Conservation (phyloP, 2,329 filamentous ascomycete species). For the Aspergillus unguis region DNA sequence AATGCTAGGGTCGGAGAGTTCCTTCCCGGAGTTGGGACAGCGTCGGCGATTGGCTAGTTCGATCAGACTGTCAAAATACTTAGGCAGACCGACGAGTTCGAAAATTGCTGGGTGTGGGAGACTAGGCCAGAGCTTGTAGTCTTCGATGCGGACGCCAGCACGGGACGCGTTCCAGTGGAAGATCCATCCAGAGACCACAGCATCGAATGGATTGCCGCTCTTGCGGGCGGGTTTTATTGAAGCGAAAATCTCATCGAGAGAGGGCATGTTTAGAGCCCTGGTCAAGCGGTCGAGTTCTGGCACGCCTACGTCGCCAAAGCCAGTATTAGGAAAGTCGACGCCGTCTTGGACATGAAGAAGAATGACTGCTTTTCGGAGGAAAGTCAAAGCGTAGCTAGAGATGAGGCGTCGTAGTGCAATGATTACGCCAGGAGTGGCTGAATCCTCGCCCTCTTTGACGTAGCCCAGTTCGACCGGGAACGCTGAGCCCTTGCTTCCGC, state of each 20-base stretch:
- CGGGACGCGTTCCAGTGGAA: slow-evolving; percentile 44
- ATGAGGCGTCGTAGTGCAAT: slow-evolving; percentile 45
- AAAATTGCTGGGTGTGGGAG: slow-evolving; percentile 86
- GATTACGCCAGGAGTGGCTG: slow-evolving; percentile 31
- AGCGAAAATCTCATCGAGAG: slow-evolving; percentile 73
- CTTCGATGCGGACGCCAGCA: slow-evolving; percentile 30
- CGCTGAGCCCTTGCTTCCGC: slow-evolving; percentile 32
- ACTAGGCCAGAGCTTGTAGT: slow-evolving; percentile 42
- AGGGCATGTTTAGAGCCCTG: slow-evolving; percentile 69
- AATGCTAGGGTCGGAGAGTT: slow-evolving; percentile 83
- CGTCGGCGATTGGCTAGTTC: slow-evolving; percentile 81
- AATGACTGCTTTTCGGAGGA: slow-evolving; percentile 79
- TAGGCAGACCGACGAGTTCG: slow-evolving; percentile 86
- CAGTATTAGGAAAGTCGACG: slow-evolving; percentile 74
- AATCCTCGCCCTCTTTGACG: slow-evolving; percentile 37
- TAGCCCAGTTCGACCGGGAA: slow-evolving; percentile 38
- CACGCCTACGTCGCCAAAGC: slow-evolving; percentile 60
- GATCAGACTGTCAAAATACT: slow-evolving; percentile 87
- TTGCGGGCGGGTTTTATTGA: slow-evolving; percentile 47
- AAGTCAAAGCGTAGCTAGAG: slow-evolving; percentile 81
- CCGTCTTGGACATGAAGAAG: slow-evolving; percentile 85
- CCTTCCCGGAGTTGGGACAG: slow-evolving; percentile 87
- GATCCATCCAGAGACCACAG: slow-evolving; percentile 68
- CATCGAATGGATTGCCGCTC: slow-evolving; percentile 43
- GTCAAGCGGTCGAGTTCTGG: slow-evolving; percentile 81